Evolutionary conservation across 352 stramenopile genomes (phyloP).

Genomic region (Pythium guiyangense): DNA sequence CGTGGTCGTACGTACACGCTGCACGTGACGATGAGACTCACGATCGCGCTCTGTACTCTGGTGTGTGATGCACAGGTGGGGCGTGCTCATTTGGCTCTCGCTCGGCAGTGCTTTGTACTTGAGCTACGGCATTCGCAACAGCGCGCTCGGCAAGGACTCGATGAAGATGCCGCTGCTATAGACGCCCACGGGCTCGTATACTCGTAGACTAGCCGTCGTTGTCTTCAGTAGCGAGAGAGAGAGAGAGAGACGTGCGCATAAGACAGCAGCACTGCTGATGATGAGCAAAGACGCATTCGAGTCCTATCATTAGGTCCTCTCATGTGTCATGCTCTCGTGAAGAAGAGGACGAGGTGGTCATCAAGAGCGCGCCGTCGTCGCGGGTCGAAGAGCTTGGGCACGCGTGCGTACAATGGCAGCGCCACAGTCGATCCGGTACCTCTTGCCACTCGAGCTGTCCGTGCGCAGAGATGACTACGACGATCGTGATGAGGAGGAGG

Average conservation of each 20-base stretch:
- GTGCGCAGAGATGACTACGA: background rate
- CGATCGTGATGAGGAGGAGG: background rate
- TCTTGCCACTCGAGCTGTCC: slow-evolving; percentile 1
- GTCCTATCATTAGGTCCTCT: background rate
- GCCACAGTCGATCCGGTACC: slow-evolving; percentile 8
- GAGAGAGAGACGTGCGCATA: too few relatives aligned
- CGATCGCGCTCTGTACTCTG: background rate
- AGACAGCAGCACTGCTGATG: background rate
- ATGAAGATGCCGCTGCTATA: slow-evolving; percentile 16
- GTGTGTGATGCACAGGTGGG: slow-evolving; percentile 41
- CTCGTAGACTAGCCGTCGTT: too few relatives aligned
- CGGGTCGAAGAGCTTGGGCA: too few relatives aligned
- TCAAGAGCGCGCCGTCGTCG: too few relatives aligned
- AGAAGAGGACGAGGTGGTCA: too few relatives aligned
- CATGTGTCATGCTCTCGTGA: background rate
- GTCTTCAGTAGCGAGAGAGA: too few relatives aligned
- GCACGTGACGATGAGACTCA: background rate
- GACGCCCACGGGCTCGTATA: background rate
- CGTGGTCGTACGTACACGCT: background rate
- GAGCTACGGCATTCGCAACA: slow-evolving; percentile 77
- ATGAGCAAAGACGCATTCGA: background rate
- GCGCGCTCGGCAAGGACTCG: slow-evolving; percentile 30
- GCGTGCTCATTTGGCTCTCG: slow-evolving; percentile 66
- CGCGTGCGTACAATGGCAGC: background rate
- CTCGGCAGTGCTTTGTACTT: slow-evolving; percentile 67